Percentiles rank a stretch among this genome's conserved stretches.
phyloP scores from a whole-genome alignment of 1,284 basidiomycete genomes.

The Naganishia liquefaciens region DNA sequence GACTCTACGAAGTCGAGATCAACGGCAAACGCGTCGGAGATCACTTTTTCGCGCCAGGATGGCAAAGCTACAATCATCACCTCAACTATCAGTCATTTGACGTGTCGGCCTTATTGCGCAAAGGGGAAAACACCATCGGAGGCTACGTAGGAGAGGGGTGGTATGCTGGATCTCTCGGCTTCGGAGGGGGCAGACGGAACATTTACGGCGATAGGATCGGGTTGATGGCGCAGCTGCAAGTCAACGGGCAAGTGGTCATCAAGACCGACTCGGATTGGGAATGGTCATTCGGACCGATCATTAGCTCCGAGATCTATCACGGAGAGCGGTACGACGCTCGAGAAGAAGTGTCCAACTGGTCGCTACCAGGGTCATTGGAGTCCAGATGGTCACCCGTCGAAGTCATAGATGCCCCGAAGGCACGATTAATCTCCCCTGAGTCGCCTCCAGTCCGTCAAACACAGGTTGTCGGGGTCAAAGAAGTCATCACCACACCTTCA shows the following conservation, averaged over 20 bases:
- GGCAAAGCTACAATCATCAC: constrained; percentile 45
- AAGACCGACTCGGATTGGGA: constrained; percentile 37
- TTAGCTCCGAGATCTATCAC: constrained; percentile 42
- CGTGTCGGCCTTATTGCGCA: constrained; percentile 32
- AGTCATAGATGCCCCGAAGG: constrained; percentile 28
- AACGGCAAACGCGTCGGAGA: constrained; percentile 46
- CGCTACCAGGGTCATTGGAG: not conserved
- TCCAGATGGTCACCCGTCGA: constrained; percentile 26
- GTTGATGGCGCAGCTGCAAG: constrained; percentile 38
- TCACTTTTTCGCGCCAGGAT: constrained; percentile 47
- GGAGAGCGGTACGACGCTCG: constrained; percentile 40
- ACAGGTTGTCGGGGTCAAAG: constrained; percentile 32
- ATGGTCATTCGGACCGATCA: constrained; percentile 41
- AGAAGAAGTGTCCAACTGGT: constrained; percentile 27
- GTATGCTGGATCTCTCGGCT: constrained; percentile 40
- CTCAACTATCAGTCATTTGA: constrained; percentile 46
- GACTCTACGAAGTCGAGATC: constrained; percentile 44
- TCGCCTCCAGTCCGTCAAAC: constrained; percentile 41
- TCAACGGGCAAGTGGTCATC: constrained; percentile 32
- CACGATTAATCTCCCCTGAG: constrained; percentile 38
- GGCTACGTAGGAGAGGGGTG: constrained; percentile 44
- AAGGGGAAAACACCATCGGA: constrained; percentile 39
- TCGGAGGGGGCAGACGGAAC: constrained; percentile 35
- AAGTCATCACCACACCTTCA: constrained; percentile 40
- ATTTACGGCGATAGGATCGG: constrained; percentile 37